Base-by-base conservation (phyloP, 192 early-diverging fungal genomes). In the Lunasporangiospora selenospora region DNA sequence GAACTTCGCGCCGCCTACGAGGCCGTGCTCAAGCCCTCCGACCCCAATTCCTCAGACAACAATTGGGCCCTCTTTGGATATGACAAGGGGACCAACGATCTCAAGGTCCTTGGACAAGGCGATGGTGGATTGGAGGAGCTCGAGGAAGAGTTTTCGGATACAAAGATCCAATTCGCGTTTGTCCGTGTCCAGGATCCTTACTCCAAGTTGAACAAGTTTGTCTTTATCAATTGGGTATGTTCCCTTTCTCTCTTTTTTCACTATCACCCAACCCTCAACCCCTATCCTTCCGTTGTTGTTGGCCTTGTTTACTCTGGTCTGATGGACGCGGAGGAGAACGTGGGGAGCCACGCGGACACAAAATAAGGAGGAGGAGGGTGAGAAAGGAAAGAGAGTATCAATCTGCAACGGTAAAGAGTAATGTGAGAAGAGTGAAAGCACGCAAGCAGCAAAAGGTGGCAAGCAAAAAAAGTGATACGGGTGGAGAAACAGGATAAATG, bases 101-200 rank as follows among this genome's bases (percentile, higher is more conserved):
- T 88, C 32, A 82, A 82, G 41, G 85, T 88, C n/a, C 79, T 87
- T 44, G 77, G 75, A 1, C 82, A 78, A 8, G 92, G 92, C 23
- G 78, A 81, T 62, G 92, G 82, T 34, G 91, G 87, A 1, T 83
- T 97, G 7, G 93, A 95, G 24, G 92, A 95, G 58, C 85, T 98
- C 16, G 73, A 77, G n/a, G 96, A 98, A 2, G 95, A 96, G 73
- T 96, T 95, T 80, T 82, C 87, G 45, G 94, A 94, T 57, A 86
- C 89, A 40, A 94, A 94, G 67, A 90, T 95, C 41, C 93, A 93
- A 71, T 97, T 90, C 77, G 95, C 92, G 11, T 95, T 93, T 81
- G 87, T 77, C 3, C 80, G 87, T 16, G 89, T 95, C n/a, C 73
- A 78, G 36, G 96, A 98, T 75, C 93, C 92, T 13, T 90, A 95